Evolutionary conservation across 805 yeast species (phyloP), one percentile per base, ranked within the genome.

Genomic region (Kregervanrija fluxuum): DNA sequence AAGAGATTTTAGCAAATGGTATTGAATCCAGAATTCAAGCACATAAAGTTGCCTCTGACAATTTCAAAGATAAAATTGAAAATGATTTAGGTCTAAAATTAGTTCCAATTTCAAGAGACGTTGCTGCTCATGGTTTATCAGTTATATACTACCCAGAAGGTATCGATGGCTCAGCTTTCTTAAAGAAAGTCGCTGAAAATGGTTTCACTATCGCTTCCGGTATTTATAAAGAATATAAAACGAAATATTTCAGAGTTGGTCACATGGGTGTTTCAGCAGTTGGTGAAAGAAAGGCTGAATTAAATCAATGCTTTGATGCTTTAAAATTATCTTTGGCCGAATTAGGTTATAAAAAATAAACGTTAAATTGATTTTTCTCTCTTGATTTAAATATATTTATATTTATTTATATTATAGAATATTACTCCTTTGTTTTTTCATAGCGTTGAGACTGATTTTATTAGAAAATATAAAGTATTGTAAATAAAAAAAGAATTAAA

Each of bases 261-360:
- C 98, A 90, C 68, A 91, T 91, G 98, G 96, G 97, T 50, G 81
- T 79, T 47, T 75, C 89, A 39, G 85, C 82, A 11, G 67, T 77
- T 47, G 79, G 80, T 53, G 71, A 66, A 34, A 65, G 68, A 44
- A 68, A 77, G 48, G 72, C 73, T 32, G 85, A 82, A 60, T 62
- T 82, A 30, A 77, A 74, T 46, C 61, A 61, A 44, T 76, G 75
- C 35, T 67, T 72, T 47, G 60, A 64, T 30, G 75, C 74, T 28
- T 67, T 79, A 45, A 69, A 71, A 50, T 66, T 64, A 39, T 57
- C 76, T 13, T 60, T 73, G 48, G 55, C 46, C 22, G 71, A 70
- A 46, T 55, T 69, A 40, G 70, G 71, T 22, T 65, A 64, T 53
- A 54, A 77, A 67, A 52, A 71, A 59, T 22, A 6, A 22, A 22